Evolutionary conservation across 495 filamentous ascomycete species (phyloP), one percentile per base, ranked within the genome.

Genomic region (Aspergillus indologenus): DNA sequence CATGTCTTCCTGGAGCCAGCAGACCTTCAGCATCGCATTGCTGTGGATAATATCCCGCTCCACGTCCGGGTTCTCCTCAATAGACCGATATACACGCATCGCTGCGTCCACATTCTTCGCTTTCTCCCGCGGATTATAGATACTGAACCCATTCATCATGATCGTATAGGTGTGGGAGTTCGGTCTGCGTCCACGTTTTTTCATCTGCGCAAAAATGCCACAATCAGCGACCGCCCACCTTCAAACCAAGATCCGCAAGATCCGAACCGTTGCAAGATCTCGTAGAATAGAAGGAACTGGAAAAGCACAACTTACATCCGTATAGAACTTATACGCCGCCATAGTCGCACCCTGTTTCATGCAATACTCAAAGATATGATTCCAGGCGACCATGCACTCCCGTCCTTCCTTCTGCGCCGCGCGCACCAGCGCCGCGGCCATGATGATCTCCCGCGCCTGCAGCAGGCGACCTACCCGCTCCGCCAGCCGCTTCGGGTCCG

Each of bases 1-100:
- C 70, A 92, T 75, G 65, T 96, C 85, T 1, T 72, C 64, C 8
- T 87, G 83, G 21, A 81, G 77, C 23, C 83, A 81, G 66, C 92
- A 97, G 3, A 91, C 88, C 45, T 87, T 85, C 15, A 98, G 77
- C 56, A 92, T 83, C 7, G 91, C 90, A 69, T 98, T 97, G 48
- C 87, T 84, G 66, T 98, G 94, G 49, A 90, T 87, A 11, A 88
- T 86, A 58, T 81, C 85, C 1, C 85, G 88, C 58, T 83, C 73
- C 51, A 93, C 72, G 1, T 70, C 71, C 0, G 81, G 82, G 43
- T 82, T 85, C 2, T 79, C 69, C 1, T 71, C 74, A 76, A 96
- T 88, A 45, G 84, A 86, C 58, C 85, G 78, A 72, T 94, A 97
- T 19, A 95, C 78, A 18, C 79, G 74, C 18, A 88, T 60, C 0